Evolutionary conservation across 1,284 basidiomycete genomes (phyloP).

Genomic region (Mixia osmundae): DNA sequence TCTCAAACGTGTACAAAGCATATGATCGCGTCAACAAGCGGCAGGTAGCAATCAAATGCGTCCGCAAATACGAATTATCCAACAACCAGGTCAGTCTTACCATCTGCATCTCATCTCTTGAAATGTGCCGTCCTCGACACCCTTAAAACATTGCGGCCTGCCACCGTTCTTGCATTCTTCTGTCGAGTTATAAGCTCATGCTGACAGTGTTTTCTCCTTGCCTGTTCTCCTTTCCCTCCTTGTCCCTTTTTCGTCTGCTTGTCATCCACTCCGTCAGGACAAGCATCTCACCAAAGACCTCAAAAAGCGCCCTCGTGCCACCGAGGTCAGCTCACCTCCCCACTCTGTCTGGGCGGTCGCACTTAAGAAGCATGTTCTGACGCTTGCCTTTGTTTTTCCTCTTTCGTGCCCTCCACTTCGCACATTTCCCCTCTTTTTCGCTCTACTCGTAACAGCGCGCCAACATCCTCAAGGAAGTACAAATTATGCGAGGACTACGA

Average conservation of each 20-base stretch:
- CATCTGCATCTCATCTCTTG: too few species aligned
- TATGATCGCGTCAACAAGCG: conserved; percentile 47
- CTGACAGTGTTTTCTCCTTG: conserved; percentile 15
- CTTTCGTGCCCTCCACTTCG: too few species aligned
- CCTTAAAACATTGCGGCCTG: too few species aligned
- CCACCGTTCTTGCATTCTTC: conserved; percentile 5
- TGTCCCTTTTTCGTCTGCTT: conserved; percentile 3
- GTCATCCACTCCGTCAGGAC: conserved; percentile 24
- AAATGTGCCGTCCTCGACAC: conserved; percentile 6
- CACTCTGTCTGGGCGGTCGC: conserved; percentile 1
- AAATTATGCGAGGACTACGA: conserved; percentile 90
- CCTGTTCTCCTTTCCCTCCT: conserved; percentile 11
- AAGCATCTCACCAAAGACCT: conserved; percentile 77
- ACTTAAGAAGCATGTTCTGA: neutral
- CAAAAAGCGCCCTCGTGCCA: conserved; percentile 78
- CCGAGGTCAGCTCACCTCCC: conserved; percentile 43
- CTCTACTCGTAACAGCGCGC: conserved; percentile 41
- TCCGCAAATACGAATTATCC: conserved; percentile 88
- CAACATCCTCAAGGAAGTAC: conserved; percentile 98
- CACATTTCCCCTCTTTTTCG: conserved; percentile 12
- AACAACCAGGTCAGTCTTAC: conserved; percentile 64
- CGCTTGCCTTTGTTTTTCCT: conserved; percentile 9
- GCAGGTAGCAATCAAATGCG: conserved; percentile 62
- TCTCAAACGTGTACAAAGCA: conserved; percentile 95
- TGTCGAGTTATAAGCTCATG: conserved; percentile 1